Conservation (phyloP, 2,329 filamentous ascomycete genomes). For the Zasmidium cellare region DNA sequence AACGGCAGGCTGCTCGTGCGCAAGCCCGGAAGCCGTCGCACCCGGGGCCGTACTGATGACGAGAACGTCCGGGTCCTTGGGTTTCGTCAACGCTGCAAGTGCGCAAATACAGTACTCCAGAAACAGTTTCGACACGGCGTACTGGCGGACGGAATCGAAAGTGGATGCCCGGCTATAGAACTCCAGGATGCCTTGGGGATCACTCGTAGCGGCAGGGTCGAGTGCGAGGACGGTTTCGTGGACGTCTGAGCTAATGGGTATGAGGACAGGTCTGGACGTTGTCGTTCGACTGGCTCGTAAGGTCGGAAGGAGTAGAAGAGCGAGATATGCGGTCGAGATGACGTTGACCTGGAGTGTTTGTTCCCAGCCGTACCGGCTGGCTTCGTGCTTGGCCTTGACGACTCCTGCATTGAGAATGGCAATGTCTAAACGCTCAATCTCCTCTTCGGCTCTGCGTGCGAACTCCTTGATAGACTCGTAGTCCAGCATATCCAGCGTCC, state of each 20-base stretch:
- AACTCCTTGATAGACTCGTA: constrained; percentile 24
- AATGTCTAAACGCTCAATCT: constrained; percentile 35
- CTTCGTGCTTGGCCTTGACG: constrained; percentile 24
- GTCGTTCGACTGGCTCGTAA: constrained; percentile 19
- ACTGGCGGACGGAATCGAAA: constrained; percentile 4
- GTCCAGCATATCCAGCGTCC: constrained; percentile 27
- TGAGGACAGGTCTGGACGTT: constrained; percentile 16
- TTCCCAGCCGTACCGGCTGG: constrained; percentile 40
- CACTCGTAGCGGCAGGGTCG: not conserved
- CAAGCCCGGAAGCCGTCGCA: too few species aligned
- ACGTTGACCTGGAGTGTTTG: constrained; percentile 58
- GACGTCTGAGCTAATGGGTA: constrained; percentile 15
- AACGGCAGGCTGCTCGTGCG: too few species aligned
- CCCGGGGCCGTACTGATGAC: too few species aligned
- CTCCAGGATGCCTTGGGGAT: not conserved
- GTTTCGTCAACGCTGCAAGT: too few species aligned
- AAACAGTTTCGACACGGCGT: constrained; percentile 20
- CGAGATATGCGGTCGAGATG: constrained; percentile 57
- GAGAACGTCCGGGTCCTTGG: too few species aligned
- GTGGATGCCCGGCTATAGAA: constrained; percentile 5
- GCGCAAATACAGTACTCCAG: constrained; percentile 6
- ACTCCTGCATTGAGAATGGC: constrained; percentile 43
- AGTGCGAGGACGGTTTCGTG: not conserved
- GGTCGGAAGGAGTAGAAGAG: constrained; percentile 49
- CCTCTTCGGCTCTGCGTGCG: constrained; percentile 27